These are phyloP conservation scores for Cucumis cinereus DNA, from an alignment of 306 rosid species.

Conservation along the genomic window DNA sequence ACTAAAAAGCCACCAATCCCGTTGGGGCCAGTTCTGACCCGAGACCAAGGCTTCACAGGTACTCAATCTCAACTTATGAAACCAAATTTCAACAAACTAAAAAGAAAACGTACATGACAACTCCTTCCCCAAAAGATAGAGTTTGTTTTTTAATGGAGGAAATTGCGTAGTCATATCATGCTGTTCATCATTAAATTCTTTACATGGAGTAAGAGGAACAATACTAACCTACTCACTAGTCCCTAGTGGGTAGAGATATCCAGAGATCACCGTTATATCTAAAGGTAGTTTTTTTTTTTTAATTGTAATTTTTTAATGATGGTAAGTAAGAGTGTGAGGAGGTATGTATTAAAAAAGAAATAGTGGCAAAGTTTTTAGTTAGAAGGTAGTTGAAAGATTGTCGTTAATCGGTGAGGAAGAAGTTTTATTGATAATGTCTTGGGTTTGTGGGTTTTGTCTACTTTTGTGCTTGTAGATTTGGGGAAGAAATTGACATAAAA, in stretches of 20 bases:
- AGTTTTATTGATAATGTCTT: background rate
- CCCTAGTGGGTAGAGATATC: too few species aligned
- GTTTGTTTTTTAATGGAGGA: background rate
- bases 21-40: slow-evolving; percentile 23
- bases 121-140: background rate
- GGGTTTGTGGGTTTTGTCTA: too few species aligned
- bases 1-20: slow-evolving; percentile 32
- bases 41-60: slow-evolving; percentile 22
- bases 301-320: too few species aligned
- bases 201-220: background rate
- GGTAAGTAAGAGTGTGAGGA: background rate
- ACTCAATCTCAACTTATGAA: slow-evolving; percentile 55
- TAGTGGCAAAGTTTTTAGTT: background rate
- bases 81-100: slow-evolving; percentile 59
- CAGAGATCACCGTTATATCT: too few species aligned
- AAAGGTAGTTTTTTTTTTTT: too few species aligned
- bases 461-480: too few species aligned
- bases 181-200: background rate
- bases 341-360: background rate
- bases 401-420: background rate
- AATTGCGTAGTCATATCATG: background rate
- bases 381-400: background rate
- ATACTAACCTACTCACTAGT: too few species aligned
- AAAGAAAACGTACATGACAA: slow-evolving; percentile 36
- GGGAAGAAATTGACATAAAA: too few species aligned